Evolutionary conservation across 176 grass and related monocot genomes (phyloP), one percentile per base, ranked within the genome.

Genomic region (Neostapfia colusana): DNA sequence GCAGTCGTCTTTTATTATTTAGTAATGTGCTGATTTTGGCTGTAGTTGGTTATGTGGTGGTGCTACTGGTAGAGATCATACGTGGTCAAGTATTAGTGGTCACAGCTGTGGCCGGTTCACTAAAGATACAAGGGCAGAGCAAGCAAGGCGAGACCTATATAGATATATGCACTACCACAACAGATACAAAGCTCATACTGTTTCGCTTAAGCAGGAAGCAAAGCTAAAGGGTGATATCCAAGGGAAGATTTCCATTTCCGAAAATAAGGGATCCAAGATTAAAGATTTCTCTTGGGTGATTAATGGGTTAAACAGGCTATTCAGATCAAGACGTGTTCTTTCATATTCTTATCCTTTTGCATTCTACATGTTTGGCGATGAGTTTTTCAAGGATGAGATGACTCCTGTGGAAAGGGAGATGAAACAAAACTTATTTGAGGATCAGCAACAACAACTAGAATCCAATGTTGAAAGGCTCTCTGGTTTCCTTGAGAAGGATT

Each of bases 371-470:
- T 93, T 93, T 78, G 81, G 87, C 65, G 90, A 93, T 81, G 87
- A 93, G 81, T 73, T 93, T 36, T 93, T 93, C 84, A 87, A 87
- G 76, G 87, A 90, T 70, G 90, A 93, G 62, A 93, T 93, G 87
- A 93, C 76, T 51, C 36, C 83, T 20, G 16, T 75, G 28, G 87
- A 89, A 58, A 89, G 81, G 79, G 92, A 99, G 63, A 24, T 95
- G 73, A 95, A 89, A 62, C 91, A 99, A 78, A 95, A 99, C 61
- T 75, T 99, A 73, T 99, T 99, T 83, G 96, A 99, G 83, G 96
- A 99, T 64, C 96, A 95, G 78, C 96, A 99, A 65, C 96, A 99
- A 25, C 96, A 99, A 37, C 65, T 99, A 63, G 96, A 99, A 82
- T 90, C 89, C 72, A 95, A 99, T 35, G 91, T 99, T 37, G 96